Percentiles rank a stretch among this genome's conserved stretches.
These are phyloP conservation scores for Neurospora sp. DNA, from an alignment of 495 filamentous ascomycete genomes.

Conservation along the genomic window DNA sequence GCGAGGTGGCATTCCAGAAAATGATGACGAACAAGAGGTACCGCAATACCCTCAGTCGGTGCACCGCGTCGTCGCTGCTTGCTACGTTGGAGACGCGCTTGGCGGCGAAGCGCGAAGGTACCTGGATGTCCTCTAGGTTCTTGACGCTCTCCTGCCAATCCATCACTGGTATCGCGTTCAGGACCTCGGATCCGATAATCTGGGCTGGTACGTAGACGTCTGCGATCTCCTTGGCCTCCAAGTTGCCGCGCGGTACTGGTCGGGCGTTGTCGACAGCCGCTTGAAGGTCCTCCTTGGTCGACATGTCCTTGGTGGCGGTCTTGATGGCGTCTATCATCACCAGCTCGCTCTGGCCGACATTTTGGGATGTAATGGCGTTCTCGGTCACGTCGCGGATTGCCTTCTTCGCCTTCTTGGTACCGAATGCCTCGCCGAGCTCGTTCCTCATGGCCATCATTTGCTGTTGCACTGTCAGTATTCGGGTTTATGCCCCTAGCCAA, in stretches of 20 bases:
- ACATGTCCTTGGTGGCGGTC: constrained; percentile 45
- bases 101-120: constrained; percentile 59
- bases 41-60: constrained; percentile 50
- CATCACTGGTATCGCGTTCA: constrained; percentile 52
- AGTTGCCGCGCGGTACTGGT: constrained; percentile 68
- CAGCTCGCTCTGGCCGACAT: constrained; percentile 45
- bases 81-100: constrained; percentile 48
- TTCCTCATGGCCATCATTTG: constrained; percentile 47
- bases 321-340: constrained; percentile 55
- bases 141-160: constrained; percentile 66
- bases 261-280: constrained; percentile 57
- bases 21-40: constrained; percentile 58
- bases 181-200: constrained; percentile 53
- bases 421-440: constrained; percentile 78
- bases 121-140: constrained; percentile 41
- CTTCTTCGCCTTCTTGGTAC: constrained; percentile 88
- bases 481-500: neutral
- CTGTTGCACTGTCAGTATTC: neutral
- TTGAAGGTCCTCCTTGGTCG: constrained; percentile 52
- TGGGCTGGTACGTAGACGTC: constrained; percentile 71
- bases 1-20: constrained; percentile 37
- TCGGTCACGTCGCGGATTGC: constrained; percentile 64
- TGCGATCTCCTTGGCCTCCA: constrained; percentile 56
- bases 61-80: constrained; percentile 43
- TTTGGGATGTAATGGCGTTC: constrained; percentile 56